These are phyloP conservation scores for Phytophthora cactorum DNA, from an alignment of 352 stramenopile genomes.

Conservation along the genomic window DNA sequence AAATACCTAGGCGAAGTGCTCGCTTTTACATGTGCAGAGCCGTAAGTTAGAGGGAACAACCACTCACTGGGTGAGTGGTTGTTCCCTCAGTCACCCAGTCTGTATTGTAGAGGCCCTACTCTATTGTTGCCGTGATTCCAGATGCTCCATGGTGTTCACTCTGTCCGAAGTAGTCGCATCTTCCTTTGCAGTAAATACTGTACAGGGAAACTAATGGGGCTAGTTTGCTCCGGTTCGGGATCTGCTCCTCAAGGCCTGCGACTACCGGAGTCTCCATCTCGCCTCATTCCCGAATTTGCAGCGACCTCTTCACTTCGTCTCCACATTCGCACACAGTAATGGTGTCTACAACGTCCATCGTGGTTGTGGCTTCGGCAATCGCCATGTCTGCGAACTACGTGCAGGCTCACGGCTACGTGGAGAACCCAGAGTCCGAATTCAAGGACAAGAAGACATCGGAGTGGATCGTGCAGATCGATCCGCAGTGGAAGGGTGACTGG, in stretches of 20 bases:
- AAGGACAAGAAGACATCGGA: conserved; percentile 28
- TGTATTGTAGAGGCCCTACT: not conserved
- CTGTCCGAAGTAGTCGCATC: conserved; percentile 3
- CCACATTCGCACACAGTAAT: conserved; percentile 3
- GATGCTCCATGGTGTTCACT: not conserved
- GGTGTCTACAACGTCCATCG: conserved; percentile 14
- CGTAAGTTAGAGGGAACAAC: not conserved
- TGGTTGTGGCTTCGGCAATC: not conserved
- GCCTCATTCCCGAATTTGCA: conserved; percentile 21
- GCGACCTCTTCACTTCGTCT: not conserved
- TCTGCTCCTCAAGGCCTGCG: not conserved
- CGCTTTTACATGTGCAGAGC: conserved; percentile 17
- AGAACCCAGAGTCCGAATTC: conserved; percentile 37
- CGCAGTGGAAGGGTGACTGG: conserved; percentile 42
- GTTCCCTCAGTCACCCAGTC: not conserved
- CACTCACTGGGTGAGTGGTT: not conserved
- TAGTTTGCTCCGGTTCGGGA: not conserved
- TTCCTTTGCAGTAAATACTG: not conserved
- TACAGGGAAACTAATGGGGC: not conserved
- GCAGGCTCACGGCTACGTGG: conserved; percentile 33
- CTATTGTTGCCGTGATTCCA: conserved; percentile 5
- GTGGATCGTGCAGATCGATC: conserved; percentile 45
- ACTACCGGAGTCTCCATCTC: not conserved
- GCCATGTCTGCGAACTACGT: conserved; percentile 14
- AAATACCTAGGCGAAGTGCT: not conserved